Percentiles rank a stretch among this genome's conserved stretches.
phyloP scores from a whole-genome alignment of 2,329 filamentous ascomycete genomes.

The Zalaria sp. region DNA sequence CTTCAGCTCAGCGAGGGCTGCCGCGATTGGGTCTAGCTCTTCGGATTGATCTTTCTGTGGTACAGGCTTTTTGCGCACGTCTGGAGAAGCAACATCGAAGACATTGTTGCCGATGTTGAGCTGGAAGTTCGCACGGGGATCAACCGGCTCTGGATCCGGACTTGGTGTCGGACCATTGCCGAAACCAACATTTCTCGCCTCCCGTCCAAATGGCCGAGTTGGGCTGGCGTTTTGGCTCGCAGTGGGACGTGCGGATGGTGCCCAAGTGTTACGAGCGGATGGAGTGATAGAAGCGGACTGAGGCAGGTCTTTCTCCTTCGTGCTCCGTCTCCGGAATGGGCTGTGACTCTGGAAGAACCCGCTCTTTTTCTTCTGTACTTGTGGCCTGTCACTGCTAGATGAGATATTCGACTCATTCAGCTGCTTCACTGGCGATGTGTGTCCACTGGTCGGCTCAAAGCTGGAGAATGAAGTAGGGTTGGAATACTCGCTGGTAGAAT shows the following conservation, averaged over 20 bases:
- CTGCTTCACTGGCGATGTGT: constrained; percentile 58
- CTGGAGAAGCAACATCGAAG: constrained; percentile 76
- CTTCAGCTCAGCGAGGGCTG: constrained; percentile 85
- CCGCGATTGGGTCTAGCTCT: constrained; percentile 75
- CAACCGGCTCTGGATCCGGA: constrained; percentile 70
- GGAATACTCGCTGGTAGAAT: constrained; percentile 75
- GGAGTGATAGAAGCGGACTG: constrained; percentile 24
- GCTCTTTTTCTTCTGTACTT: constrained; percentile 56
- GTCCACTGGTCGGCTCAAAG: constrained; percentile 62
- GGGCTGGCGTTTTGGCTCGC: constrained; percentile 2
- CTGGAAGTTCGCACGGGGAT: constrained; percentile 83
- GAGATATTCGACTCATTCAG: constrained; percentile 23
- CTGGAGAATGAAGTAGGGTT: constrained; percentile 82
- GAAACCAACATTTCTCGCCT: constrained; percentile 13
- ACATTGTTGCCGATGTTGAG: constrained; percentile 93
- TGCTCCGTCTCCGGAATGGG: constrained; percentile 79
- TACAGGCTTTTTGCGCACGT: constrained; percentile 30
- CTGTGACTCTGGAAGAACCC: constrained; percentile 89
- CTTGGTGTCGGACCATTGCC: constrained; percentile 27
- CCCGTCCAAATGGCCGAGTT: constrained; percentile 7
- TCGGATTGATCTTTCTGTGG: constrained; percentile 28
- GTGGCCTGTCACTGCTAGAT: constrained; percentile 45
- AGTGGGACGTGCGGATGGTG: constrained; percentile 5
- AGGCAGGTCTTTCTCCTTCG: constrained; percentile 53
- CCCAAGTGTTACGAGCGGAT: constrained; percentile 38